Base-by-base conservation (phyloP, 257 asterid species). In the Buddleja alternifolia region DNA sequence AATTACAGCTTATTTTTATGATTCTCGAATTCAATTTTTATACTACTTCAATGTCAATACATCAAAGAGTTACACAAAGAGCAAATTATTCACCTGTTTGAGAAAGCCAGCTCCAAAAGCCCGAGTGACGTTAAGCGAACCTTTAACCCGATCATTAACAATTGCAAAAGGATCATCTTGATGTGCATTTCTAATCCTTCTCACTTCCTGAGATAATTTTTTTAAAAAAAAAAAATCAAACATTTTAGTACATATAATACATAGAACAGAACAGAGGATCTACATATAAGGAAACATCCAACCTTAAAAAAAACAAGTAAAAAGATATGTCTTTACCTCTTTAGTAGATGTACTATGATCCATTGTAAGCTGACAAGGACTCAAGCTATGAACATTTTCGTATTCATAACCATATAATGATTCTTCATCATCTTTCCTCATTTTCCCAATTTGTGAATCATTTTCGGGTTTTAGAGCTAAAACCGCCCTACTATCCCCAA, bases 81-180 rank as follows among this genome's bases (percentile, higher is more conserved):
- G n/a, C 20, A 7, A 36, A 10, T 4, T 24, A n/a, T 47, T 19
- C 75, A 94, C 99, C 82, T 87, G 90, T 77, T 94, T 94, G 67
- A 94, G 94, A 73, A 70, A 94, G 69, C 96, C 99, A 3, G 97
- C 97, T 8, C 99, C 99, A 63, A 94, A 94, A 14, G 99, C 99
- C 39, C 99, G 91, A 7, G 97, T 91, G 40, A 94, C 99, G 77
- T 84, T 89, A 78, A 94, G 73, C 16, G 96, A 88, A 36, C 97
- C 99, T 69, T 94, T 94, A 56, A 94, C 99, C 47, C 99, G 72
- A 54, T 83, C 91, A 24, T 94, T 94, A 58, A 64, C 46, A 16
- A 94, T 71, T 15, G 96, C 96, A 9, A 60, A 76, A 40, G 91
- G 71, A 84, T 94, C 99, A 65, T 88, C 97, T 0, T 72, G 82